phyloP scores from a whole-genome alignment of 2,329 filamentous ascomycete species.

The Talaromyces sp. region DNA sequence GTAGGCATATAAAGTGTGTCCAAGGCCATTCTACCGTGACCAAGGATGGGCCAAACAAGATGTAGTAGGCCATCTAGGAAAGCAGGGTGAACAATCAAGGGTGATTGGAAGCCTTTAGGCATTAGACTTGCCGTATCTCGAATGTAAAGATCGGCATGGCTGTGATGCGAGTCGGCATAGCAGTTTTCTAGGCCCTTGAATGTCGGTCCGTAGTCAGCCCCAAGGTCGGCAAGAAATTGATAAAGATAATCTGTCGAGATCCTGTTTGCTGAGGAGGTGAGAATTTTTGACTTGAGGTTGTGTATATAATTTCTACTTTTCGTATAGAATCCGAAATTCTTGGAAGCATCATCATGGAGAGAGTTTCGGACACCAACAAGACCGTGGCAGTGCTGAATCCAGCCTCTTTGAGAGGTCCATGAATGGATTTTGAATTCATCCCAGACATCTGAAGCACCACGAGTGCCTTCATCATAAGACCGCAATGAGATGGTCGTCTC shows the following conservation, averaged over 20 bases:
- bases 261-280: slow-evolving; percentile 11
- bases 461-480: slow-evolving; percentile 33
- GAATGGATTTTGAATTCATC: slow-evolving; percentile 26
- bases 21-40: slow-evolving; percentile 24
- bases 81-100: slow-evolving; percentile 44
- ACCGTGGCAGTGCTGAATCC: slow-evolving; percentile 26
- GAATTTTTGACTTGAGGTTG: background rate
- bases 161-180: slow-evolving; percentile 30
- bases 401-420: slow-evolving; percentile 23
- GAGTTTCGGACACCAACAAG: slow-evolving; percentile 22
- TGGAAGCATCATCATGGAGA: slow-evolving; percentile 18
- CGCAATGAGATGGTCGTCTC: slow-evolving; percentile 49
- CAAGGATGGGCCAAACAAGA: slow-evolving; percentile 31
- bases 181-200: slow-evolving; percentile 51
- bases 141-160: slow-evolving; percentile 33
- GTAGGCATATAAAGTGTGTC: slow-evolving; percentile 34
- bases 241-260: slow-evolving; percentile 43
- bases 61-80: slow-evolving; percentile 40
- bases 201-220: slow-evolving; percentile 47
- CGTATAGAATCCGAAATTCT: background rate
- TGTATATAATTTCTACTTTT: background rate
- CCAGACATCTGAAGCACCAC: slow-evolving; percentile 28
- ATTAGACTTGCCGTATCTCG: slow-evolving; percentile 44
- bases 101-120: slow-evolving; percentile 43
- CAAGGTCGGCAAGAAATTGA: slow-evolving; percentile 41